Evolutionary conservation across 1,284 basidiomycete species (phyloP), one percentile per base, ranked within the genome.

Genomic region (Ceratobasidium papillatum): DNA sequence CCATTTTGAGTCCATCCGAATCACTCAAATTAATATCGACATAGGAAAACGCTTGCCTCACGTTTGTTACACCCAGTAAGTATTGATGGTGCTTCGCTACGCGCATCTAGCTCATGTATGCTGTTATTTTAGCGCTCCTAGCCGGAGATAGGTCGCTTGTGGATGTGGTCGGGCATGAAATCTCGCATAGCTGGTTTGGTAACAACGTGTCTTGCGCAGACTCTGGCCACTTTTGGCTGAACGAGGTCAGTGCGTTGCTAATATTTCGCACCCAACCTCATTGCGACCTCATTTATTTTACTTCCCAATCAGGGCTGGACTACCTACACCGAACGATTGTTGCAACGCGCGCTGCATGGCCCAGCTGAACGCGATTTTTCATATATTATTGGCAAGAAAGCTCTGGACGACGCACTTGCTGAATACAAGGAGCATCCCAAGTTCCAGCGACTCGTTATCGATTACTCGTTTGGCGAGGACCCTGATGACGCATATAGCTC

Each of bases 281-380:
- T 52, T 54, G 36, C 34, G 3, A 32, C 3, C 38, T 17, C 27
- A n/a, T 30, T 34, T n/a, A 8, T 36, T 32, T 63, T 25, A 56
- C 51, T 30, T 25, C 3, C 2, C 27, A 43, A 32, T 41, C 85
- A 81, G 85, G 68, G 95, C 43, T 98, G 94, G 92, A 98, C 96
- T 41, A 96, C 94, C 0, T 98, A 96, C 81, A 91, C 95, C 63
- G 97, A 99, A 82, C 90, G 96, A 27, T 84, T 98, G 9, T 85
- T 98, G 45, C 89, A 92, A 51, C 85, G 91, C 78, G 84, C 86
- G 65, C 84, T 97, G 0, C 90, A 96, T 80, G 88, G 91, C 0
- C 88, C 93, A 19, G 89, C 91, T 0, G 90, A 94, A 75, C 91
- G 97, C 43, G 94, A 90, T 14, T 95, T 96, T 80, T 89, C 89